Conservation (phyloP, 1,284 basidiomycete genomes). For the Boletus smithii region DNA sequence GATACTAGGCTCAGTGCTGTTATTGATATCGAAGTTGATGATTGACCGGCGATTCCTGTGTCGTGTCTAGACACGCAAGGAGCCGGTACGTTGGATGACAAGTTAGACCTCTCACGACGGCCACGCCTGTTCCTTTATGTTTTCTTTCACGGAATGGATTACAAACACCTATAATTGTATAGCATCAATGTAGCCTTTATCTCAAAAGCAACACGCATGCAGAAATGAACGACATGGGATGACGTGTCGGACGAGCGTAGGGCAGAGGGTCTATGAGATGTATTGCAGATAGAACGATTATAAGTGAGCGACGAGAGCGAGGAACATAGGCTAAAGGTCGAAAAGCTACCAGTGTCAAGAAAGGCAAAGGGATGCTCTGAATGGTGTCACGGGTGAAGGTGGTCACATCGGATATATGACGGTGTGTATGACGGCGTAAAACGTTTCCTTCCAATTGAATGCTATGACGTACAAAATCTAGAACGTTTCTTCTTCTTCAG, state of each 20-base stretch:
- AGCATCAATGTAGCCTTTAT: conserved; percentile 32
- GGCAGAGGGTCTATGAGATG: conserved; percentile 23
- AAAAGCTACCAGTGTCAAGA: too few relatives aligned
- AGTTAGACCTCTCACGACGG: too few relatives aligned
- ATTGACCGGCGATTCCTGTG: conserved; percentile 40
- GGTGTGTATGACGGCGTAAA: conserved; percentile 5
- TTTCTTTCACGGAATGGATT: conserved; percentile 13
- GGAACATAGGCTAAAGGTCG: conserved; percentile 26
- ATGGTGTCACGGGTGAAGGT: too few relatives aligned
- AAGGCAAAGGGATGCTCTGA: too few relatives aligned
- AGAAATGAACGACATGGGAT: conserved; percentile 3
- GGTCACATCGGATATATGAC: too few relatives aligned
- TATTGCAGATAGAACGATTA: conserved; percentile 31
- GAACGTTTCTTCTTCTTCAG: conserved; percentile 62
- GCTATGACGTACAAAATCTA: conserved; percentile 27
- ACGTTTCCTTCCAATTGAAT: conserved; percentile 4
- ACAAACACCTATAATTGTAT: conserved; percentile 20
- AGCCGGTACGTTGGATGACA: too few relatives aligned
- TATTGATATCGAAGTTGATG: conserved; percentile 46
- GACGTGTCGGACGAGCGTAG: background rate
- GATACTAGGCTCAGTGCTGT: conserved; percentile 52
- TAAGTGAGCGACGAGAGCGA: conserved; percentile 17
- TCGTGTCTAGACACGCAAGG: conserved; percentile 22
- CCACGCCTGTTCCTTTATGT: too few relatives aligned
- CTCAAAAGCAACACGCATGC: conserved; percentile 12